A percentile compares a stretch with the other conserved stretches of the same genome.
These are phyloP conservation scores for Penicillium sp. DNA, from an alignment of 2,329 filamentous ascomycete genomes.

Conservation along the genomic window DNA sequence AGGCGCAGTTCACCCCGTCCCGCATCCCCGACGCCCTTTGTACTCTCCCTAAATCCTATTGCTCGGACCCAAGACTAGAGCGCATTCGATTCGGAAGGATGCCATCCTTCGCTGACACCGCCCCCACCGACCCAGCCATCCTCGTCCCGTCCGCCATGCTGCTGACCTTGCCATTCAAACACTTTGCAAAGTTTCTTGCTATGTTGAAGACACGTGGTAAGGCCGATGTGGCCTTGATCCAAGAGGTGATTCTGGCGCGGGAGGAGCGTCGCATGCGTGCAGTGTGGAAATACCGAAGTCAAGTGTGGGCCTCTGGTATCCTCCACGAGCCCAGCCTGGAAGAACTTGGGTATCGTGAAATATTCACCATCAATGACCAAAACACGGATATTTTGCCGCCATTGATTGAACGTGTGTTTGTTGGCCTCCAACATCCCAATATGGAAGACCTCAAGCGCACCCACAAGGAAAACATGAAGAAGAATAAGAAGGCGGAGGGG, in stretches of 20 bases:
- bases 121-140: slow-evolving; percentile 18
- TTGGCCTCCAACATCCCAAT: background rate
- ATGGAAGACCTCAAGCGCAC: background rate
- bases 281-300: slow-evolving; percentile 9
- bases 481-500: background rate
- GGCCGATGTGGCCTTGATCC: slow-evolving; percentile 14
- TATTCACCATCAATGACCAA: background rate
- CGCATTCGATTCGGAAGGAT: slow-evolving; percentile 28
- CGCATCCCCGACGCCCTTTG: slow-evolving; percentile 30
- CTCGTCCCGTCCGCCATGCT: slow-evolving; percentile 32
- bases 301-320: background rate
- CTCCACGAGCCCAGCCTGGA: slow-evolving; percentile 1
- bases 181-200: slow-evolving; percentile 25
- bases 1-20: slow-evolving; percentile 26
- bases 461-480: background rate
- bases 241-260: slow-evolving; percentile 32
- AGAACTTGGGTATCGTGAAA: slow-evolving; percentile 31
- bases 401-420: background rate
- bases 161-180: slow-evolving; percentile 31
- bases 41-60: slow-evolving; percentile 10
- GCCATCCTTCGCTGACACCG: slow-evolving; percentile 13
- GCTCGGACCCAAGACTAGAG: slow-evolving; percentile 24
- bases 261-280: slow-evolving; percentile 34
- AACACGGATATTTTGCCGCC: too few species aligned
- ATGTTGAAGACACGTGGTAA: slow-evolving; percentile 18